Evolutionary conservation across 805 yeast species (phyloP), one percentile per base, ranked within the genome.

Genomic region (Isabelozyma gotoi): DNA sequence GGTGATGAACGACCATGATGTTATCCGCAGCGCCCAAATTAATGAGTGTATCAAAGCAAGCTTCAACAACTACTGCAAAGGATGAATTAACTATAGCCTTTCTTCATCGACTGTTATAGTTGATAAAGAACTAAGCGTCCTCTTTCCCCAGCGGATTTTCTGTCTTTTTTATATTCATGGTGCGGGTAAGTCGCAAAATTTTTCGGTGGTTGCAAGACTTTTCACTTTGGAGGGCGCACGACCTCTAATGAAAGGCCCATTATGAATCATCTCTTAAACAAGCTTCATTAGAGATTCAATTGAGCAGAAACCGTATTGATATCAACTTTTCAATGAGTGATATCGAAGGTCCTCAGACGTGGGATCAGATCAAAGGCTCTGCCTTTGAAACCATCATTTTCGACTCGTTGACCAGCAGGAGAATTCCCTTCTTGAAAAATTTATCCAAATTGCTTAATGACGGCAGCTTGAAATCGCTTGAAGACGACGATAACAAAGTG

Each of bases 31-130:
- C 72, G 78, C 76, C 77, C 80, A 62, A 18, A 14, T 14, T 57
- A 40, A 46, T 35, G 49, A 51, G 52, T 50, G 52, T 58, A 48
- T 44, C 19, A 32, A 36, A 33, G 46, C 53, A 24, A 24, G 29
- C 12, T 24, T n/a, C 29, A 24, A 24, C 12, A 55, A 58, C 55
- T 49, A 57, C 71, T 67, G 65, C 53, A 64, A 62, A 68, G 71
- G 76, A 62, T 60, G 64, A 24, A 24, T 24, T 24, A 24, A 57
- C 57, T 60, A 47, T 56, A 65, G 68, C 67, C 75, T 65, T 53
- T 74, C 80, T 62, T 77, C 80, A 74, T 73, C 66, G 80, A 73
- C 80, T 76, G 80, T 72, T 65, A 73, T 76, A 77, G 81, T 76
- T 77, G 81, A 73, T 74, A 55, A 56, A 47, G 73, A 68, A 39